Conservation (phyloP, 208 protist genomes). For the Acanthamoeba castellanii region DNA sequence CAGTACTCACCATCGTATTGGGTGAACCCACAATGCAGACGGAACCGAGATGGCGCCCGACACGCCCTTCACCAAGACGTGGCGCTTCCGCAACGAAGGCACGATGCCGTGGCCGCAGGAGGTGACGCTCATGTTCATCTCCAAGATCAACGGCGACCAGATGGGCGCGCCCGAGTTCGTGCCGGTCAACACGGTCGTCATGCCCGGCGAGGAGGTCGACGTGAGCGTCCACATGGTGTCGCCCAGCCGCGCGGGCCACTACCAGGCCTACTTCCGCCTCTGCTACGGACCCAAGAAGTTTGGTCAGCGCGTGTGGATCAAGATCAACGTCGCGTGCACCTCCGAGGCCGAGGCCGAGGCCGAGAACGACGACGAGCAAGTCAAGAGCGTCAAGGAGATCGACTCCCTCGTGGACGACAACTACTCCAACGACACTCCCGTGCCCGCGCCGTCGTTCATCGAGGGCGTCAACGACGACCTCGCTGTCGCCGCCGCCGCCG, state of each 20-base stretch:
- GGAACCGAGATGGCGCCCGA: constrained; percentile 16
- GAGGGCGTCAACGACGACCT: not conserved
- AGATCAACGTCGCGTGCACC: constrained; percentile 21
- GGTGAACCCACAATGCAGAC: not conserved
- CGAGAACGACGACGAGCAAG: not conserved
- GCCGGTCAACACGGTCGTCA: constrained; percentile 7
- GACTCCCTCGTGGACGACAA: not conserved
- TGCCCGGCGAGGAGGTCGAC: constrained; percentile 19
- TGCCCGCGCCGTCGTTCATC: not conserved
- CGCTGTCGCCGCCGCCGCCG: not conserved
- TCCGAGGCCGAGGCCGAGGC: not conserved
- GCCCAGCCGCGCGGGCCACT: constrained; percentile 13
- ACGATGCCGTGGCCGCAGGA: constrained; percentile 43
- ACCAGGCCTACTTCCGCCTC: constrained; percentile 4
- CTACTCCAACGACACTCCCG: not conserved
- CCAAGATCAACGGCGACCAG: constrained; percentile 20
- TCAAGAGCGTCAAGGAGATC: not conserved
- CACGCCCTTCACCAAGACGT: constrained; percentile 32
- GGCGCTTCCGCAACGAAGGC: constrained; percentile 50
- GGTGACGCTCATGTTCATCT: constrained; percentile 37
- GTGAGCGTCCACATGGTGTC: constrained; percentile 45
- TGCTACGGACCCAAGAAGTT: constrained; percentile 48
- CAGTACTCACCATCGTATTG: too few species aligned
- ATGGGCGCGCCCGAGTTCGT: constrained; percentile 56
- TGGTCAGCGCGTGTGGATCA: constrained; percentile 45